Base-by-base conservation (phyloP, 768 basidiomycete species). In the Russula sp. region DNA sequence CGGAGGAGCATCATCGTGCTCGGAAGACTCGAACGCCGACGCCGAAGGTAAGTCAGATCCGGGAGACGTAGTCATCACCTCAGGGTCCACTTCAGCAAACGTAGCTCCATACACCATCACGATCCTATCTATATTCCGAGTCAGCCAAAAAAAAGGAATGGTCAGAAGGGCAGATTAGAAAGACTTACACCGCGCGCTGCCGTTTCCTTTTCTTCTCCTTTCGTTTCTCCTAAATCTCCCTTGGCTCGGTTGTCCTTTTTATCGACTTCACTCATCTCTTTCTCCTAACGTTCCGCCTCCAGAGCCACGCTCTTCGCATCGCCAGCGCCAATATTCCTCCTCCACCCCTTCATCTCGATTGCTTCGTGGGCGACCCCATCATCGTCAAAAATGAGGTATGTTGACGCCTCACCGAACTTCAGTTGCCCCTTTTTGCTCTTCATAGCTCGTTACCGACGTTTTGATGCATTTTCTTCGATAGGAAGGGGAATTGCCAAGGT, bases 181-280 rank as follows among this genome's bases (percentile, higher is more conserved):
- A 40, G 11, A n/a, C 32, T 5, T 66, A 75, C 75, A 69, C 70
- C 73, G 3, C 65, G 68, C 72, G 92, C 89, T 44, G 83, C 80
- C 90, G 79, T 77, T 94, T 96, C 67, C 91, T 78, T 79, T 96
- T 97, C 81, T 91, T 94, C 74, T 97, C 95, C 67, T 81, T 77
- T 76, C 87, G 90, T 82, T 94, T 95, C 72, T 89, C n/a, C n/a
- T n/a, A n/a, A n/a, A n/a, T n/a, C n/a, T n/a, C 92, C 73, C 82
- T 89, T 7, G 90, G 93, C 69, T 91, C 84, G 63, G 84, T 90
- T 89, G 77, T 99, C 96, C 51, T 77, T 61, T 52, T 85, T 79
- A 72, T 96, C 92, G 28, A 81, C 83, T 13, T 80, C 77, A 69
- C 78, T 81, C 82, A 98, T 80, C 79, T 83, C n/a, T 81, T 74